Conservation (phyloP, 202 grass and related monocot genomes). For the Elaeis oleifera region DNA sequence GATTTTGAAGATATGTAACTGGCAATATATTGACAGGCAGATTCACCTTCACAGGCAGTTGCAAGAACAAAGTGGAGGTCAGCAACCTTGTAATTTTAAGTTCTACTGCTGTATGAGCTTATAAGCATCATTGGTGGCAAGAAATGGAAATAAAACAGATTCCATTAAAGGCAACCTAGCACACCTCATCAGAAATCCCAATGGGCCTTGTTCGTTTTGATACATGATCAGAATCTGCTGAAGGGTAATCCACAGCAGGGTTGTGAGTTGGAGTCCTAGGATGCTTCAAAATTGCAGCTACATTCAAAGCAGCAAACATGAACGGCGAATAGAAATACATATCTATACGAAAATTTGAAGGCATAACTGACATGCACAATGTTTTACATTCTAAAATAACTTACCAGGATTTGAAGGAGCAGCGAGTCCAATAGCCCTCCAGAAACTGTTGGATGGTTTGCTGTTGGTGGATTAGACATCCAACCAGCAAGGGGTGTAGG, state of each 20-base stretch:
- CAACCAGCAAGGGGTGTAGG: neutral
- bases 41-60: conserved; percentile 50
- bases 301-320: conserved; percentile 7
- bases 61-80: conserved; percentile 16
- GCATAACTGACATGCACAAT: neutral
- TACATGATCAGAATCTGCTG: conserved; percentile 76
- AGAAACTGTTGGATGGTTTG: neutral
- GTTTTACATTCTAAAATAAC: too few relatives aligned
- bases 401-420: neutral
- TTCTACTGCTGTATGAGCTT: neutral
- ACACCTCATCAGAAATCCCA: conserved; percentile 83
- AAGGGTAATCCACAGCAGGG: conserved; percentile 62
- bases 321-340: too few relatives aligned
- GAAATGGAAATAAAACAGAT: neutral
- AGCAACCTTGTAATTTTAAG: conserved; percentile 8
- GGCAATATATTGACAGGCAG: conserved; percentile 66
- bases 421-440: neutral
- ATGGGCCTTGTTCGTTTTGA: conserved; percentile 77
- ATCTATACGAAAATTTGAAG: too few relatives aligned
- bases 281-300: conserved; percentile 81
- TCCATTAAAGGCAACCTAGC: neutral
- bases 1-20: conserved; percentile 54
- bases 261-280: conserved; percentile 65
- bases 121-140: conserved; percentile 12
- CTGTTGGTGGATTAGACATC: conserved; percentile 1